Percentiles rank a stretch among this genome's conserved stretches.
These are phyloP conservation scores for Acacia acuminata DNA, from an alignment of 306 rosid genomes.

Conservation along the genomic window DNA sequence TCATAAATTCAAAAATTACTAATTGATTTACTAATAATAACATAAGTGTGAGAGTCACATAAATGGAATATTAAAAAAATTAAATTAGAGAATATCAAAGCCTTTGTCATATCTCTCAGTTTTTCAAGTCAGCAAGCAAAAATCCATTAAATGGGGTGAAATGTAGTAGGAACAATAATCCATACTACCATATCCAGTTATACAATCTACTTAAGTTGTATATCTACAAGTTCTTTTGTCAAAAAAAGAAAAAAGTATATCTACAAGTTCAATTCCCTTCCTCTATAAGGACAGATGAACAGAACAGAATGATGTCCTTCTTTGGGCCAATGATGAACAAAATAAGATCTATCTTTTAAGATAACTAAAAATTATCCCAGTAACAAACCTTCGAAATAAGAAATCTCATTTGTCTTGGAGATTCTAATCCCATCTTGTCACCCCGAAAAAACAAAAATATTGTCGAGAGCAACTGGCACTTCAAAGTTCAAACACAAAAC, in stretches of 20 bases:
- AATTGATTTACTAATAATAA: too few relatives aligned
- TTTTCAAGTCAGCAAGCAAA: slow-evolving; percentile 52
- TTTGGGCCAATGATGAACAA: neutral
- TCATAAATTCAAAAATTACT: too few relatives aligned
- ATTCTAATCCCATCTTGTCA: neutral
- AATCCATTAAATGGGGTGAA: neutral
- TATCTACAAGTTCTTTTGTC: neutral
- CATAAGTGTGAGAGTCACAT: neutral
- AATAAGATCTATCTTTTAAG: neutral
- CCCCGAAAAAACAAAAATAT: neutral
- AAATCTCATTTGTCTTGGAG: neutral
- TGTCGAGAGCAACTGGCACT: neutral
- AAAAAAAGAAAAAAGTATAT: neutral
- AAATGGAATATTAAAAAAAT: slow-evolving; percentile 10
- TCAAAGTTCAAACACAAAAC: neutral
- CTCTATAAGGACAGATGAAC: neutral
- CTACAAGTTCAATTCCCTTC: neutral
- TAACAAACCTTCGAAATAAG: neutral
- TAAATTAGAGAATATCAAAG: slow-evolving; percentile 27
- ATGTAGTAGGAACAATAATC: neutral
- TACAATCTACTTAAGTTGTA: neutral
- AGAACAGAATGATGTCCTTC: neutral
- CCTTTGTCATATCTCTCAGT: slow-evolving; percentile 97
- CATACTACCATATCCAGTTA: neutral
- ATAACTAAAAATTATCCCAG: neutral